Base-by-base conservation (phyloP, 441 rosid species). In the Macaranga tanarius region DNA sequence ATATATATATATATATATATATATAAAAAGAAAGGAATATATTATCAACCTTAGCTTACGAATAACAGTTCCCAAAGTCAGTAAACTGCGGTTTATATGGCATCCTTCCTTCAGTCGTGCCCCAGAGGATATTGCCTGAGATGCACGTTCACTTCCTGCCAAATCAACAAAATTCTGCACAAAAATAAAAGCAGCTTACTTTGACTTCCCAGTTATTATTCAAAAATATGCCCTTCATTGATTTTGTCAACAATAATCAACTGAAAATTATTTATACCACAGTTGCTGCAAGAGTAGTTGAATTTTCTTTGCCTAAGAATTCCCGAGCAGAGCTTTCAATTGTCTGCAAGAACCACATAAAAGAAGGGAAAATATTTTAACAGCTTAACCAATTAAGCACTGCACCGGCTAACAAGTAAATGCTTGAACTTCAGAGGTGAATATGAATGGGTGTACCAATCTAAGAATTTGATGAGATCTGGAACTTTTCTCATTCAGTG, bases 81-180 rank as follows among this genome's bases (percentile, higher is more conserved):
- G 86, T 78, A 95, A 86, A 84, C 98, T 92, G 60, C 96, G 89
- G 79, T 95, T 95, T 57, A 92, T 92, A 81, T 95, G 97, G 77
- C 96, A 95, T 6, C 99, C 97, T 81, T 95, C 98, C 83, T 95
- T 92, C 81, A 92, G 88, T 82, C 98, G 84, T 38, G 95, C 79
- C 55, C 96, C 97, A 72, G 92, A 83, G 51, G 98, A 89, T 66
- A 91, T 73, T 62, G 99, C 82, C 84, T 95, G 98, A 57, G 98
- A 95, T 74, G 99, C 99, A 38, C 92, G 97, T 83, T 95, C 99
- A 79, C 99, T 92, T 67, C 98, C 96, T 16, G 98, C 99, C 77
- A 95, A 79, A 84, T 95, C 99, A 73, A 93, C 78, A 70, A 95
- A 93, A 82, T 93, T 95, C 98, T 92, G 86, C 80, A 79, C 65